phyloP scores from a whole-genome alignment of 148 eudicot species.

The Rhododendron griersonianum region DNA sequence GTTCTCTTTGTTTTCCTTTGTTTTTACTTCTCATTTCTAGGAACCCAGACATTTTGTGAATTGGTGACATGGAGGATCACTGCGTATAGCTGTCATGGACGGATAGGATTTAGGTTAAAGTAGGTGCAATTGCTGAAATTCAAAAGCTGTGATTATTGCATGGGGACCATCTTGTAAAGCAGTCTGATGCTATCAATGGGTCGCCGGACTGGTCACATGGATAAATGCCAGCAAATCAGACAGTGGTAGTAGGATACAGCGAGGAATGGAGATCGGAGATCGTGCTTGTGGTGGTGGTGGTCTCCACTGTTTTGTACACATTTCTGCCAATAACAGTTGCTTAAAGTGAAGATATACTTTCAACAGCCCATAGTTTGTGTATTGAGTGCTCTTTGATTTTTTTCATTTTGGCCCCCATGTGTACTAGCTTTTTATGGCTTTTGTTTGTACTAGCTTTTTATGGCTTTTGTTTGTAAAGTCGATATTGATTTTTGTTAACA shows the following conservation, averaged over 20 bases:
- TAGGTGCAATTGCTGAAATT: constrained; percentile 26
- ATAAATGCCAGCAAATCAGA: constrained; percentile 4
- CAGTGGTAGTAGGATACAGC: constrained; percentile 4
- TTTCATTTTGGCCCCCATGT: neutral
- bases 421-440: neutral
- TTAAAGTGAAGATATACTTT: constrained; percentile 5
- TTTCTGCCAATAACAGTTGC: constrained; percentile 11
- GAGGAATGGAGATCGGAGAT: constrained; percentile 1
- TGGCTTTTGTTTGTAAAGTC: constrained; percentile 15
- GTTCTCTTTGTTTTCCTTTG: neutral
- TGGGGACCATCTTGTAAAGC: constrained; percentile 50
- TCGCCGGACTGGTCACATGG: constrained; percentile 12
- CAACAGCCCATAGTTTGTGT: constrained; percentile 10
- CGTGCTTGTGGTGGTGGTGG: constrained; percentile 1
- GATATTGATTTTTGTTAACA: constrained; percentile 13
- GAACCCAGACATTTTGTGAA: constrained; percentile 13
- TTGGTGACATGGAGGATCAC: constrained; percentile 6
- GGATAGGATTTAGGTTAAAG: constrained; percentile 22
- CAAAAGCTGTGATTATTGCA: constrained; percentile 21
- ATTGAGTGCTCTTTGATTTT: neutral
- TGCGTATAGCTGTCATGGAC: constrained; percentile 23
- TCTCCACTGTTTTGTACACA: constrained; percentile 8
- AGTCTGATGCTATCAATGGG: constrained; percentile 27
- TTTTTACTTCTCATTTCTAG: neutral
- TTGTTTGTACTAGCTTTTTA: constrained; percentile 12